A percentile compares a stretch with the other conserved stretches of the same genome.
Evolutionary conservation across 257 asterid species (phyloP).

Genomic region (Buddleja alternifolia): DNA sequence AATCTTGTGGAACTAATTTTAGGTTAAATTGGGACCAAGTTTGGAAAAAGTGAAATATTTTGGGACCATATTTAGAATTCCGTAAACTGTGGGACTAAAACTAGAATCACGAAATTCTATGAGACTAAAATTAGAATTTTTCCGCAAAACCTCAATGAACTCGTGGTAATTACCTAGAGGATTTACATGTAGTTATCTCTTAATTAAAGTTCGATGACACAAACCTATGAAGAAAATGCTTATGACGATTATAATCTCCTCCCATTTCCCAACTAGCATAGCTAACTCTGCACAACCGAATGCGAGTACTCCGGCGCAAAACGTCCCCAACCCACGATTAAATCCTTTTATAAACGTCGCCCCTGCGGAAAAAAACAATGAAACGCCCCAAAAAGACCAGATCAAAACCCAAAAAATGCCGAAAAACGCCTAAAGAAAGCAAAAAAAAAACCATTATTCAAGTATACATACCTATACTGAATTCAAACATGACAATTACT

Average conservation of each 20-base stretch:
- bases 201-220: background rate
- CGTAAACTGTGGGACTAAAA: too few species aligned
- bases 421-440: background rate
- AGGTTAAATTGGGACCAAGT: too few species aligned
- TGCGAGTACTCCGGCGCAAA: constrained; percentile 51
- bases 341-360: constrained; percentile 60
- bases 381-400: background rate
- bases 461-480: constrained; percentile 43
- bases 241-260: constrained; percentile 32
- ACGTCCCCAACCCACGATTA: constrained; percentile 59
- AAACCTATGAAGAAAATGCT: constrained; percentile 50
- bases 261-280: constrained; percentile 37
- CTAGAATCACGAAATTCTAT: too few species aligned
- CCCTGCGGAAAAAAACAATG: constrained; percentile 28
- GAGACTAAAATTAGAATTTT: too few species aligned
- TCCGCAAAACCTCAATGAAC: too few species aligned
- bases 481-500: constrained; percentile 58
- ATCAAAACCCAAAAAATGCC: background rate
- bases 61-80: too few species aligned
- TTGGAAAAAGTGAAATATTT: too few species aligned
- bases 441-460: background rate
- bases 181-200: too few species aligned
- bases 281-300: constrained; percentile 41
- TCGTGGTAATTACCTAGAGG: too few species aligned
- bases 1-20: too few species aligned